These are phyloP conservation scores for Perilla frutescens DNA, from an alignment of 257 asterid genomes.

Conservation along the genomic window DNA sequence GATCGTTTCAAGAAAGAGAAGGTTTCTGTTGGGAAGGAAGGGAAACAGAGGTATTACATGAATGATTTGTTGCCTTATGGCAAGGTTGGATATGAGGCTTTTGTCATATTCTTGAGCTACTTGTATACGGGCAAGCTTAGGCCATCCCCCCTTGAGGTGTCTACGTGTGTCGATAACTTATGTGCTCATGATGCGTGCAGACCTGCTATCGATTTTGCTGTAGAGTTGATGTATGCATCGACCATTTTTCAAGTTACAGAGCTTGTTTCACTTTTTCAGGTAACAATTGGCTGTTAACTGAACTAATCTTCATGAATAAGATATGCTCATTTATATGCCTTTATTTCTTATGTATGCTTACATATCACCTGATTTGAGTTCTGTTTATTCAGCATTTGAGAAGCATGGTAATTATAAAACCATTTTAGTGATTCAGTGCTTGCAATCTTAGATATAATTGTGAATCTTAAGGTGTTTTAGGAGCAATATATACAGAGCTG, in stretches of 20 bases:
- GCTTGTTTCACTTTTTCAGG: slow-evolving; percentile 75
- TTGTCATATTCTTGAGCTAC: slow-evolving; percentile 57
- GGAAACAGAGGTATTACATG: slow-evolving; percentile 55
- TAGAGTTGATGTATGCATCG: slow-evolving; percentile 75
- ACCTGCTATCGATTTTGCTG: slow-evolving; percentile 64
- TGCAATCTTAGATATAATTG: not conserved
- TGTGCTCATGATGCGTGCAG: slow-evolving; percentile 70
- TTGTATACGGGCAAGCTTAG: slow-evolving; percentile 72
- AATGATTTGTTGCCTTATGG: slow-evolving; percentile 64
- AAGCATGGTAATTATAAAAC: not conserved
- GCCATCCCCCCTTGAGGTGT: slow-evolving; percentile 59
- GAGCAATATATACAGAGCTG: not conserved
- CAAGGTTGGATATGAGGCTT: slow-evolving; percentile 67
- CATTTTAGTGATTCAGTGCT: not conserved
- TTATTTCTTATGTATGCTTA: too few relatives aligned
- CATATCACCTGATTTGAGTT: not conserved
- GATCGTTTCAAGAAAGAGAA: slow-evolving; percentile 52
- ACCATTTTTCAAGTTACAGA: slow-evolving; percentile 62
- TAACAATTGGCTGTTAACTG: slow-evolving; percentile 12
- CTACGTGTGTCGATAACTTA: slow-evolving; percentile 61
- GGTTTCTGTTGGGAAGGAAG: slow-evolving; percentile 45
- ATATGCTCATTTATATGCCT: slow-evolving; percentile 6
- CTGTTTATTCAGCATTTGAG: slow-evolving; percentile 4
- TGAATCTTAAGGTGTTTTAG: slow-evolving; percentile 1
- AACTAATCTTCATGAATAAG: not conserved